phyloP scores from a whole-genome alignment of 2,329 filamentous ascomycete species.

The Penicillium sp. region DNA sequence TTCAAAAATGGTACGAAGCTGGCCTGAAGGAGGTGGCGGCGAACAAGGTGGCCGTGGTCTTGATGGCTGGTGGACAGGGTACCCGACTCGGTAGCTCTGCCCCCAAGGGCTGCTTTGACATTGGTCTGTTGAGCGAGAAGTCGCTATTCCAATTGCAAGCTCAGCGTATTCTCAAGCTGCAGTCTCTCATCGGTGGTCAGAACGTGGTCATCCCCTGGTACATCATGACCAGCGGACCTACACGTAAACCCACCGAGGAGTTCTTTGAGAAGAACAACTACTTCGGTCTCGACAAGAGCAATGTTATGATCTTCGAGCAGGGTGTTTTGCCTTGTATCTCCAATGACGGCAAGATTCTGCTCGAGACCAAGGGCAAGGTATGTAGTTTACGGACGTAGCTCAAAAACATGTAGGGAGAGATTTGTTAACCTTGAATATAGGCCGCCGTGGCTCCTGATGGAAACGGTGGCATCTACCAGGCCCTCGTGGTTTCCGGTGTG shows the following conservation, averaged over 20 bases:
- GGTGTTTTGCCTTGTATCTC: slow-evolving; percentile 95
- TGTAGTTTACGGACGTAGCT: slow-evolving; percentile 9
- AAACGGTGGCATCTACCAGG: slow-evolving; percentile 95
- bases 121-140: slow-evolving; percentile 88
- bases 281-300: slow-evolving; percentile 82
- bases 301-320: slow-evolving; percentile 93
- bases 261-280: slow-evolving; percentile 89
- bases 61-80: slow-evolving; percentile 97
- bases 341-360: slow-evolving; percentile 94
- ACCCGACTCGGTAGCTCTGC: slow-evolving; percentile 91
- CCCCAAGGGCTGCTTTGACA: slow-evolving; percentile 97
- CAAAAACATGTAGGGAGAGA: background rate
- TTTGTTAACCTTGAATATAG: slow-evolving; percentile 34
- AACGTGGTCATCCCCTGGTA: slow-evolving; percentile 86
- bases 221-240: slow-evolving; percentile 98
- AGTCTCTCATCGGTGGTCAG: slow-evolving; percentile 69
- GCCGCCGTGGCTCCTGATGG: slow-evolving; percentile 94
- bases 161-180: slow-evolving; percentile 84
- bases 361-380: slow-evolving; percentile 83
- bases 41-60: slow-evolving; percentile 77
- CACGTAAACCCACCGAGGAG: slow-evolving; percentile 82
- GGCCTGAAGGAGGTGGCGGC: slow-evolving; percentile 66
- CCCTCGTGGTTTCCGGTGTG: slow-evolving; percentile 75
- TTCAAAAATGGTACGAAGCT: slow-evolving; percentile 78
- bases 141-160: slow-evolving; percentile 97